A percentile compares a stretch with the other conserved stretches of the same genome.
Evolutionary conservation across 805 yeast genomes (phyloP).

Genomic region (Myxozyma lipomycoides): DNA sequence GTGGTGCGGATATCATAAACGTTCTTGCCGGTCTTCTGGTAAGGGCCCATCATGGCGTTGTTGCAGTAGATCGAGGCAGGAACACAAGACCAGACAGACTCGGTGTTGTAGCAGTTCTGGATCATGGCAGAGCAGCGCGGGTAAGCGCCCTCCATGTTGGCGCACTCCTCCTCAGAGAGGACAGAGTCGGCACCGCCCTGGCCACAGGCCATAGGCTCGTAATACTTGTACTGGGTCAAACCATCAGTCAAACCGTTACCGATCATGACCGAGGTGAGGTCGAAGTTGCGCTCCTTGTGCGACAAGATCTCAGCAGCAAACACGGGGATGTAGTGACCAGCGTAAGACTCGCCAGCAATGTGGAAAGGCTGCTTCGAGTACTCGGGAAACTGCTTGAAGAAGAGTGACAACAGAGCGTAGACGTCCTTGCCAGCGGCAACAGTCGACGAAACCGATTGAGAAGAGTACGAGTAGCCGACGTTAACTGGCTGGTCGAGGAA

Average conservation of each 20-base stretch:
- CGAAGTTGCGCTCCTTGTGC: constrained; percentile 48
- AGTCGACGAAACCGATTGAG: constrained; percentile 58
- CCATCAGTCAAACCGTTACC: constrained; percentile 94
- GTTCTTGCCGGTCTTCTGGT: constrained; percentile 79
- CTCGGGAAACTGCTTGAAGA: constrained; percentile 80
- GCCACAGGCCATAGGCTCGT: constrained; percentile 94
- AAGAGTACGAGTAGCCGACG: constrained; percentile 84
- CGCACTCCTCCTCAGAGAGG: constrained; percentile 73
- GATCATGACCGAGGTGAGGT: constrained; percentile 73
- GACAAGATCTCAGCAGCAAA: constrained; percentile 55
- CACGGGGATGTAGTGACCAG: constrained; percentile 90
- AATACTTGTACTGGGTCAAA: constrained; percentile 67
- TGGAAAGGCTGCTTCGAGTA: constrained; percentile 54
- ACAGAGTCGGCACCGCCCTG: constrained; percentile 78
- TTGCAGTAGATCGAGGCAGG: constrained; percentile 92
- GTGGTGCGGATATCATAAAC: constrained; percentile 84
- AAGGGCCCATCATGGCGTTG: constrained; percentile 75
- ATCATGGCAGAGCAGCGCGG: constrained; percentile 77
- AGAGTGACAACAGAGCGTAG: constrained; percentile 73
- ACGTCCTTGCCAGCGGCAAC: constrained; percentile 86
- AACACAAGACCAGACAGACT: constrained; percentile 77
- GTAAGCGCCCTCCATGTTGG: constrained; percentile 58
- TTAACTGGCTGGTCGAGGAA: constrained; percentile 93
- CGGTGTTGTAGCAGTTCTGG: constrained; percentile 69
- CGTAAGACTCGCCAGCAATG: constrained; percentile 91